Evolutionary conservation across 2,329 filamentous ascomycete species (phyloP).

Genomic region (Neocatenulostroma microsporum): DNA sequence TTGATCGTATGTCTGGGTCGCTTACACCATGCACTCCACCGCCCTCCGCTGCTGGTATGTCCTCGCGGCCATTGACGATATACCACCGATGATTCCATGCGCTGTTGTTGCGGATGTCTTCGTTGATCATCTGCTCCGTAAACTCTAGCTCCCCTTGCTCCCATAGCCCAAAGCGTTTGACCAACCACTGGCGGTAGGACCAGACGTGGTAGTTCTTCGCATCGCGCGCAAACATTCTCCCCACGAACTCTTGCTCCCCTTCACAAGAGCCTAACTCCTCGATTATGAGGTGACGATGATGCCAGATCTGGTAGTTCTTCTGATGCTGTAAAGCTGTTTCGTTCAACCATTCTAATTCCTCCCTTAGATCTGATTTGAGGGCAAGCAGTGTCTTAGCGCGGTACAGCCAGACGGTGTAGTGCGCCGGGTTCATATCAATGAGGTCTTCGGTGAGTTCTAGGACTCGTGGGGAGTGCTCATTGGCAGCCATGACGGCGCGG

Average conservation of each 20-base stretch:
- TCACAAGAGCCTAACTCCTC: conserved; percentile 39
- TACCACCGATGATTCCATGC: conserved; percentile 98
- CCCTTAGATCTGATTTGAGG: conserved; percentile 55
- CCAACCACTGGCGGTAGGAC: conserved; percentile 79
- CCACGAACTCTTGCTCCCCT: conserved; percentile 65
- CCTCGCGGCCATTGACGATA: conserved; percentile 63
- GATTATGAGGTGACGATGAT: conserved; percentile 54
- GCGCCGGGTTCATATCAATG: conserved; percentile 87
- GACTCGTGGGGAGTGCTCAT: conserved; percentile 73
- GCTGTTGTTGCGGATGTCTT: conserved; percentile 89
- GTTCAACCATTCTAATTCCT: conserved; percentile 83
- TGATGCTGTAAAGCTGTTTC: conserved; percentile 70
- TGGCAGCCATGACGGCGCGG: conserved; percentile 80
- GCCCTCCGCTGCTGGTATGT: too few species aligned
- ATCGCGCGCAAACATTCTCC: conserved; percentile 72
- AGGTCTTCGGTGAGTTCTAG: conserved; percentile 80
- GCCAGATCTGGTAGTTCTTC: conserved; percentile 99
- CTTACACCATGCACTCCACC: conserved; percentile 30
- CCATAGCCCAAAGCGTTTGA: conserved; percentile 56
- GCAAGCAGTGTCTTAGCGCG: conserved; percentile 69
- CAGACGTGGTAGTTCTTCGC: conserved; percentile 98
- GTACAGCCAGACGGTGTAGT: conserved; percentile 99
- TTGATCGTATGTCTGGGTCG: conserved; percentile 53
- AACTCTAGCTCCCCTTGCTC: conserved; percentile 54
- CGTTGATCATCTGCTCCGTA: conserved; percentile 63